Evolutionary conservation across 2,329 filamentous ascomycete species (phyloP).

Genomic region (Calonectria crousiana): DNA sequence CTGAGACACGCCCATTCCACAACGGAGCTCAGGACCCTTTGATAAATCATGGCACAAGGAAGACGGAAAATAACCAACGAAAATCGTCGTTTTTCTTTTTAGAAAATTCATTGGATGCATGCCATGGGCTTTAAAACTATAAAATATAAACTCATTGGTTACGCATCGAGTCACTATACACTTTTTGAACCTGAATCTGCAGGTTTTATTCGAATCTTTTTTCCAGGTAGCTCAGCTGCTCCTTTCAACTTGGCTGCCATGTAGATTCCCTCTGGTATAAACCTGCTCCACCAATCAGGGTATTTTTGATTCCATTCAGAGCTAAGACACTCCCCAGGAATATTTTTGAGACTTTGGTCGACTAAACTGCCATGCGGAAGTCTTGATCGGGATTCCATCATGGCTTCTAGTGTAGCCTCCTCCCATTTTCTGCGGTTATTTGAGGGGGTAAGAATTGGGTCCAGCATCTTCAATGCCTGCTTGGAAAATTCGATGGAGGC

Average conservation of each 20-base stretch:
- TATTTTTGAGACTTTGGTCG: neutral
- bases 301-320: neutral
- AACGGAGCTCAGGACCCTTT: too few relatives aligned
- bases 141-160: too few relatives aligned
- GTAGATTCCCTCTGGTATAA: neutral
- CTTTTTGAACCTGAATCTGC: too few relatives aligned
- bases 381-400: neutral
- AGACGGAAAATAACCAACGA: too few relatives aligned
- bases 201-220: neutral
- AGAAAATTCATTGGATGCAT: too few relatives aligned
- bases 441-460: neutral
- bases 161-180: too few relatives aligned
- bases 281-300: neutral
- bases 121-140: too few relatives aligned
- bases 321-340: neutral
- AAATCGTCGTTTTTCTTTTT: too few relatives aligned
- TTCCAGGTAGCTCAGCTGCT: neutral
- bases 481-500: neutral
- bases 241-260: neutral
- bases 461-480: neutral
- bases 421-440: neutral
- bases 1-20: too few relatives aligned
- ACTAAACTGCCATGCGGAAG: neutral
- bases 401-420: neutral
- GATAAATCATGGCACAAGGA: too few relatives aligned